These are phyloP conservation scores for Hypsizygus marmoreus DNA, from an alignment of 768 basidiomycete genomes.

Conservation along the genomic window DNA sequence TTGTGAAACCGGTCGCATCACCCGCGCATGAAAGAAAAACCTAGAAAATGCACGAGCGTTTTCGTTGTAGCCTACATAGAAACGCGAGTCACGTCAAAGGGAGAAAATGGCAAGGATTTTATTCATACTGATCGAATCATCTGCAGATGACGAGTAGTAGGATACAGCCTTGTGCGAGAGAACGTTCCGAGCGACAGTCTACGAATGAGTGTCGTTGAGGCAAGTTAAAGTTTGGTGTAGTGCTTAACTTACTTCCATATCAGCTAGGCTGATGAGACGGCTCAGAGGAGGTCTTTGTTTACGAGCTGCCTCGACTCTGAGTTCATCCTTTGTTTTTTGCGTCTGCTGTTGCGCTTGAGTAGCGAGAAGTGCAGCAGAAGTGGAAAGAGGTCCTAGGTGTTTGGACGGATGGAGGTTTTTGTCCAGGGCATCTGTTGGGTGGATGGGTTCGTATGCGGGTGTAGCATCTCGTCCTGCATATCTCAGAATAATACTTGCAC, in stretches of 20 bases:
- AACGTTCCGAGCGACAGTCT: conserved; percentile 73
- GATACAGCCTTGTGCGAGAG: conserved; percentile 76
- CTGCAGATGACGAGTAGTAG: conserved; percentile 85
- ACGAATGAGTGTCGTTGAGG: conserved; percentile 1
- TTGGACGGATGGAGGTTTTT: conserved; percentile 70
- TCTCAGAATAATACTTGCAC: conserved; percentile 76
- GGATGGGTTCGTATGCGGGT: conserved; percentile 74
- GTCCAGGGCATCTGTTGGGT: conserved; percentile 79
- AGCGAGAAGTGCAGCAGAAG: conserved; percentile 41
- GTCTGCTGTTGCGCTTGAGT: conserved; percentile 38
- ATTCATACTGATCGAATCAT: conserved; percentile 81
- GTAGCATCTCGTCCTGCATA: conserved; percentile 90
- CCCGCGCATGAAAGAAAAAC: conserved; percentile 85
- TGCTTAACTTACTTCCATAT: conserved; percentile 68
- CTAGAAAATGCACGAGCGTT: conserved; percentile 81
- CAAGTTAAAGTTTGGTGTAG: conserved; percentile 1
- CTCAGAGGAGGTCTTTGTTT: conserved; percentile 63
- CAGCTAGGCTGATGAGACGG: conserved; percentile 72
- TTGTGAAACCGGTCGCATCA: conserved; percentile 66
- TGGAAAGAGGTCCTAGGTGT: conserved; percentile 68
- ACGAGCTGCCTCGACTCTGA: conserved; percentile 64
- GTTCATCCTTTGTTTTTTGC: conserved; percentile 66
- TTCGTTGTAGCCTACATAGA: conserved; percentile 53
- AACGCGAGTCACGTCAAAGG: conserved; percentile 18
- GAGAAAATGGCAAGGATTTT: not conserved